Evolutionary conservation across 495 filamentous ascomycete species (phyloP), one percentile per base, ranked within the genome.

Genomic region (Aspergillus nidulans): DNA sequence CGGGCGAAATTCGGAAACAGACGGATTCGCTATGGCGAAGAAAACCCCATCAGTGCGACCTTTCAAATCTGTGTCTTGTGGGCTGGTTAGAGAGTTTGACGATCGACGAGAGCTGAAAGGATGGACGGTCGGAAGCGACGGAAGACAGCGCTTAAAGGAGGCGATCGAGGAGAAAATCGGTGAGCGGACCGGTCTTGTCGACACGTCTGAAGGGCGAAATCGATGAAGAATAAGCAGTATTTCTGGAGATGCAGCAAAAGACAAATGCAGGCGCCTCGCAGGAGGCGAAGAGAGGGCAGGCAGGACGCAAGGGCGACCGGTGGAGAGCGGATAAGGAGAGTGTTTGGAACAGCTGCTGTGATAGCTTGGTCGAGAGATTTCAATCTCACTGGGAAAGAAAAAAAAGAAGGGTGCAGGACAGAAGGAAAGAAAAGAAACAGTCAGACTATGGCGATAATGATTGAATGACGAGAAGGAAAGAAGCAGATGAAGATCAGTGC

Each of bases 31-130:
- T 60, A 60, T 41, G 54, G 52, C 42, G 39, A 41, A 40, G 53
- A 41, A 48, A 43, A 24, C 63, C 60, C 63, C 63, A 65, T 65
- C 55, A 57, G 59, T 52, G 55, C 55, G 49, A 50, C 47, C 47
- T 8, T 39, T 19, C 28, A 6, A 38, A 39, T 25, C 0, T 49
- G 12, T 49, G 19, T 24, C 28, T 42, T 10, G 45, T 36, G 38
- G 38, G 24, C 24, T 48, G 34, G 36, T 47, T 36, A 36, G 28
- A 36, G 23, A 49, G 30, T n/a, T 47, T 13, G 44, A 49, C 24
- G 16, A 30, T 34, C 19, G 40, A 40, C 40, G 28, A 23, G 38
- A 46, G n/a, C n/a, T n/a, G 20, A 43, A 38, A 44, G 49, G 25
- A 40, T 15, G 34, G 49, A 18, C 38, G 53, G 43, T 40, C 38